Conservation (phyloP, 352 stramenopile species). For the Bremia lactucae region DNA sequence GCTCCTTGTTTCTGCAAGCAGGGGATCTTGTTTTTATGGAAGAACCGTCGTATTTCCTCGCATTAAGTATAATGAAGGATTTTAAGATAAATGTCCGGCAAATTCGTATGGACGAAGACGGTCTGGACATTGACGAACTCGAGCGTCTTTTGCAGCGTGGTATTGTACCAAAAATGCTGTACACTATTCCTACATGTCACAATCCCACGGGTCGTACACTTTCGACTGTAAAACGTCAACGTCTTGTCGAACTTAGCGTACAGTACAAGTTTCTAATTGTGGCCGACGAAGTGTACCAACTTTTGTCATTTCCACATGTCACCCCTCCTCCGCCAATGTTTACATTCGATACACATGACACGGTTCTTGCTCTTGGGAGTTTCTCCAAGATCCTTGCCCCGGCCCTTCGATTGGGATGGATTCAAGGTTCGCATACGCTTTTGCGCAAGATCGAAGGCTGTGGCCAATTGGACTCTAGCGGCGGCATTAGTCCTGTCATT, state of each 20-base stretch:
- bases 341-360: slow-evolving; percentile 72
- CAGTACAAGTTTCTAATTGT: slow-evolving; percentile 87
- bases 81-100: slow-evolving; percentile 86
- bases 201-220: slow-evolving; percentile 90
- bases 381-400: slow-evolving; percentile 94
- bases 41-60: slow-evolving; percentile 91
- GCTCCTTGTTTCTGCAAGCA: slow-evolving; percentile 74
- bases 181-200: slow-evolving; percentile 91
- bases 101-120: slow-evolving; percentile 87
- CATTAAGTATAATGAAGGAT: slow-evolving; percentile 89
- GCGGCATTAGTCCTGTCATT: slow-evolving; percentile 89
- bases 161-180: slow-evolving; percentile 86
- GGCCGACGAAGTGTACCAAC: slow-evolving; percentile 92
- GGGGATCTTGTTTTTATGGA: slow-evolving; percentile 90
- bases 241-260: slow-evolving; percentile 80
- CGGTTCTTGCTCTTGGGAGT: slow-evolving; percentile 83
- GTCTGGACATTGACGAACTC: slow-evolving; percentile 76
- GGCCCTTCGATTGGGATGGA: slow-evolving; percentile 85
- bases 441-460: slow-evolving; percentile 65
- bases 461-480: slow-evolving; percentile 87
- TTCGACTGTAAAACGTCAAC: slow-evolving; percentile 71
- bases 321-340: slow-evolving; percentile 77
- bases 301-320: slow-evolving; percentile 87
- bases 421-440: slow-evolving; percentile 61
- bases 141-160: slow-evolving; percentile 68